These are phyloP conservation scores for Oryza glumipatula DNA, from an alignment of 176 grass and related monocot genomes.

Conservation along the genomic window DNA sequence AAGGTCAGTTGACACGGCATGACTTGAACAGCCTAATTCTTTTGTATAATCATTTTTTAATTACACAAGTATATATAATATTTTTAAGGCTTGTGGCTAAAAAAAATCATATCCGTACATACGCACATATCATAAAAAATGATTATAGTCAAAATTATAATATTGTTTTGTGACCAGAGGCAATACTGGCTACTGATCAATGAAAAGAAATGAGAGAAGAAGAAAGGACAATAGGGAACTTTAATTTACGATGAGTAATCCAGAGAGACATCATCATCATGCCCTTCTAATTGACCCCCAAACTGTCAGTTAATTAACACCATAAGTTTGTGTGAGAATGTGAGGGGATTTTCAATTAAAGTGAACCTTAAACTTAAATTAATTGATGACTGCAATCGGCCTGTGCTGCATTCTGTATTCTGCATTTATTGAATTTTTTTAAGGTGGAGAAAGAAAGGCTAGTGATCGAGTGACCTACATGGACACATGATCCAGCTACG, in stretches of 20 bases:
- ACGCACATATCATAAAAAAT: too few relatives aligned
- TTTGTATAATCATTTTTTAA: too few relatives aligned
- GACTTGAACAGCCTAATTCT: neutral
- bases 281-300: neutral
- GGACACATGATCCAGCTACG: conserved; percentile 34
- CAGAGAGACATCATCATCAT: conserved; percentile 24
- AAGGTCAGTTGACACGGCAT: neutral
- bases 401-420: neutral
- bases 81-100: too few relatives aligned
- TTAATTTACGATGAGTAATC: neutral
- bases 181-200: too few relatives aligned
- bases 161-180: too few relatives aligned
- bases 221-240: neutral
- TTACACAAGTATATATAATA: too few relatives aligned
- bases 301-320: neutral
- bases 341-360: neutral
- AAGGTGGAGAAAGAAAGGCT: neutral
- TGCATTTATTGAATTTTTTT: conserved; percentile 26
- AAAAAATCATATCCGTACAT: too few relatives aligned
- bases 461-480: neutral
- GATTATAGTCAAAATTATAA: too few relatives aligned
- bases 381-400: neutral
- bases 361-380: neutral
- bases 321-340: neutral
- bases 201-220: neutral